phyloP scores from a whole-genome alignment of 371 early-diverging fungal genomes.

The Rhizopus delemar region DNA sequence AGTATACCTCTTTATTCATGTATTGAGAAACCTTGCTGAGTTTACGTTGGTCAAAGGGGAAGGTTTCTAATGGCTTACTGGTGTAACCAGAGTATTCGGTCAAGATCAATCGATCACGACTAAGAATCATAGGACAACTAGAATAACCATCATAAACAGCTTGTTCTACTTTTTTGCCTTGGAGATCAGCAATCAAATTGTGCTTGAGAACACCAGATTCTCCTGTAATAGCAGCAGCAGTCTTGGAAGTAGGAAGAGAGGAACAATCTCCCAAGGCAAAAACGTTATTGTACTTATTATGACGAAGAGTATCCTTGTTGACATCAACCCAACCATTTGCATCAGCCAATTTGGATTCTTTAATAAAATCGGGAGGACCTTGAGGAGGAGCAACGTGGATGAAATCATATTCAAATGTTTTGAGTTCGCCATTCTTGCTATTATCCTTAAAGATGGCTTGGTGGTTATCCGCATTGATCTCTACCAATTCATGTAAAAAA shows the following conservation, averaged over 20 bases:
- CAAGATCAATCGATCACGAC: conserved; percentile 77
- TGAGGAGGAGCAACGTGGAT: conserved; percentile 90
- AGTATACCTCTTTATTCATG: conserved; percentile 67
- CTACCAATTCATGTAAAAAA: conserved; percentile 71
- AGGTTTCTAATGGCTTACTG: conserved; percentile 79
- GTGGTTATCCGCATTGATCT: conserved; percentile 62
- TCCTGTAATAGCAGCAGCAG: conserved; percentile 85
- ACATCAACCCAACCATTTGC: conserved; percentile 86
- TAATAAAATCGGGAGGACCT: conserved; percentile 78
- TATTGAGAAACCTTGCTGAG: conserved; percentile 66
- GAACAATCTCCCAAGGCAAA: conserved; percentile 85
- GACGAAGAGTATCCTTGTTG: conserved; percentile 76
- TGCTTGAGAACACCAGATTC: conserved; percentile 76
- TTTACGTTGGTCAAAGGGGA: conserved; percentile 80
- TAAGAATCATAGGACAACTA: conserved; percentile 76
- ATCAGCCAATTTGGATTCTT: conserved; percentile 69
- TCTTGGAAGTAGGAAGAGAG: conserved; percentile 89
- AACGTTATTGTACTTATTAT: conserved; percentile 77
- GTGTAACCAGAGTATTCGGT: conserved; percentile 89
- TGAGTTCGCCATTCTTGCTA: conserved; percentile 55
- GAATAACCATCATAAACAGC: conserved; percentile 85
- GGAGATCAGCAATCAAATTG: conserved; percentile 74
- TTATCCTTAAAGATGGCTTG: conserved; percentile 71
- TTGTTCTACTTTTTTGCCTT: conserved; percentile 46
- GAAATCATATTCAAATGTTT: conserved; percentile 73